These are phyloP conservation scores for Tilletiaria anomala DNA, from an alignment of 1,284 basidiomycete genomes.

Conservation along the genomic window DNA sequence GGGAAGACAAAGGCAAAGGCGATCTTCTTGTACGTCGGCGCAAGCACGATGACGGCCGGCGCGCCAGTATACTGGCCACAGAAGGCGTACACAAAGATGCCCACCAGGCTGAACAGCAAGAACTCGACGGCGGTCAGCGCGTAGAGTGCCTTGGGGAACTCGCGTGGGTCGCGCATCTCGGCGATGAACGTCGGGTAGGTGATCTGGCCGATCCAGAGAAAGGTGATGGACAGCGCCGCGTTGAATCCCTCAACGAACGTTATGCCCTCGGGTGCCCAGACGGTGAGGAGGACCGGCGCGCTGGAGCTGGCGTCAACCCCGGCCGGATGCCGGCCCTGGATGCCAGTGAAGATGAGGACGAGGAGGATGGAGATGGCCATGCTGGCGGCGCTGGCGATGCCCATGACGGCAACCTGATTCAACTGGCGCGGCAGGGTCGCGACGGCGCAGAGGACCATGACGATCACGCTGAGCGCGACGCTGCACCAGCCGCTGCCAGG, in stretches of 20 bases:
- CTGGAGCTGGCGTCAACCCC: no score
- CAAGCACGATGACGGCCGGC: conserved; percentile 46
- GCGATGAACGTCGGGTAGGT: conserved; percentile 8
- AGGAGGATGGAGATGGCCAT: conserved; percentile 12
- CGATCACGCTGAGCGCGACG: conserved; percentile 19
- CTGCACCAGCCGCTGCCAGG: conserved; percentile 3
- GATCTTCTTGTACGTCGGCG: conserved; percentile 44
- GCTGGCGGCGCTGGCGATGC: conserved; percentile 1
- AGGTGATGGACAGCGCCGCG: conserved; percentile 40
- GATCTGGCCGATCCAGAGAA: conserved; percentile 5
- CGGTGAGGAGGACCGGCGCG: conserved; percentile 1
- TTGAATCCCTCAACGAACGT: conserved; percentile 29
- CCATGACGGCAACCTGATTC: conserved; percentile 8
- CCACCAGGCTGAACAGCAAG: conserved; percentile 7
- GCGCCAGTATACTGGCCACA: conserved; percentile 45
- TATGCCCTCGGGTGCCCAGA: conserved; percentile 6
- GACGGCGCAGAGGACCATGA: conserved; percentile 51
- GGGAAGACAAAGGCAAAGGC: conserved; percentile 37
- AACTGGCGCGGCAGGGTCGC: conserved; percentile 26
- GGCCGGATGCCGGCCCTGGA: conserved; percentile 1
- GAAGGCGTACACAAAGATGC: conserved; percentile 5
- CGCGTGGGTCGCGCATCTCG: conserved; percentile 3
- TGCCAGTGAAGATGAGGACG: background rate
- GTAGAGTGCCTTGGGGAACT: conserved; percentile 9
- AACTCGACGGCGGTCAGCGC: conserved; percentile 5